Conservation (phyloP, 139 green algal genomes). For the Haematococcus lacustris region DNA sequence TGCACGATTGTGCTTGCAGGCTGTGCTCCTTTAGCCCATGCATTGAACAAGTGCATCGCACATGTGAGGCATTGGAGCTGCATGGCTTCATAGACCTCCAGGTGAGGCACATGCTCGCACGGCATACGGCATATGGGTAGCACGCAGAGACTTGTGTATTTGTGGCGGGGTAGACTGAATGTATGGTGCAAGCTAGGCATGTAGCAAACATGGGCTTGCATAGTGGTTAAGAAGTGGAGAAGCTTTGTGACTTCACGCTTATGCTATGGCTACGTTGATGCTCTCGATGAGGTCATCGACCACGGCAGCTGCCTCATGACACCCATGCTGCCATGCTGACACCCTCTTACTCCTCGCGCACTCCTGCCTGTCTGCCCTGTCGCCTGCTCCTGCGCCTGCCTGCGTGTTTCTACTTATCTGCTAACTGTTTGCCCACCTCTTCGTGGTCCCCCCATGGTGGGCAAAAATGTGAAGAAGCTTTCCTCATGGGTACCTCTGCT, state of each 20-base stretch:
- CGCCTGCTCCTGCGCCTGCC: too few relatives aligned
- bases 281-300: too few relatives aligned
- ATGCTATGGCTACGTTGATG: not conserved
- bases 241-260: not conserved
- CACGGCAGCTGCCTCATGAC: too few relatives aligned
- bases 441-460: too few relatives aligned
- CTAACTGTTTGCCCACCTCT: too few relatives aligned
- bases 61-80: conserved; percentile 50
- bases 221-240: not conserved
- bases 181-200: not conserved
- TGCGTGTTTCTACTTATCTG: too few relatives aligned
- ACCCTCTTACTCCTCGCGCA: too few relatives aligned
- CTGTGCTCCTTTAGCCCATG: conserved; percentile 93
- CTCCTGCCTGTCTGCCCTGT: too few relatives aligned
- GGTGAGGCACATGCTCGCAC: not conserved
- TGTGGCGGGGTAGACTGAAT: not conserved
- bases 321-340: too few relatives aligned
- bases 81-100: conserved; percentile 62
- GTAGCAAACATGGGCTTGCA: not conserved
- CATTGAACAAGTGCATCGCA: conserved; percentile 96
- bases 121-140: not conserved
- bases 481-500: too few relatives aligned
- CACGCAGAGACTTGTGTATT: not conserved
- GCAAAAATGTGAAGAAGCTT: too few relatives aligned
- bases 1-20: conserved; percentile 21